Base-by-base conservation (phyloP, 2,329 filamentous ascomycete species). In the Claviceps purpurea region DNA sequence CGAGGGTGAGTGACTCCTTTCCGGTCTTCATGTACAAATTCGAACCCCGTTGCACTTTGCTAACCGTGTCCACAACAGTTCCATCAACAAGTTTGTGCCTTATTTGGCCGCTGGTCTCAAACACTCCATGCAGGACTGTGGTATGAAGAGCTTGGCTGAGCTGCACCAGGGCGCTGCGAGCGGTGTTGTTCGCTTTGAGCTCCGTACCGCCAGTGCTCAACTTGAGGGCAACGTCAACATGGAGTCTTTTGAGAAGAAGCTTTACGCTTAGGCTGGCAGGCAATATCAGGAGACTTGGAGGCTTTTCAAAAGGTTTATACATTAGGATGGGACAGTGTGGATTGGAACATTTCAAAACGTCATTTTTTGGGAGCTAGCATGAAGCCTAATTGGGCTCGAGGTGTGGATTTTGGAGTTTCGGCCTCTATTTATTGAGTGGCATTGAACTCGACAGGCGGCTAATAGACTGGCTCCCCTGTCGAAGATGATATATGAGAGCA, bases 221-320 rank as follows among this genome's bases (percentile, higher is more conserved):
- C 79, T 94, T 54, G 93, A 98, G 77, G 93, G 93, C 58, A 93
- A 91, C 66, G 90, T 98, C 56, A 94, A 97, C 74, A 89, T 98
- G 78, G 89, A 97, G 76, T 91, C 88, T 68, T 97, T 95, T 68
- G 93, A 97, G 78, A 98, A 98, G 86, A 98, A 97, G 81, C 85
- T 98, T 60, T 98, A 95, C 73, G 89, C 89, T 63, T 96, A 82
- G 16, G 70, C 20, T 22, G 47, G 26, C 51, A 14, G 34, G 18
- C 5, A 47, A 47, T 20, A 16, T 49, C n/a, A 42, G 14, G 16
- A 22, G 11, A 16, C 8, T 14, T 24, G 20, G 18, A 4, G 30
- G 30, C 30, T 34, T 34, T 34, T 34, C 10, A 34, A 34, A 34
- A 11, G 30, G 30, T 34, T 34, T 45, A 49, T 26, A 40, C 16